These are phyloP conservation scores for Ustilago cynodontis DNA, from an alignment of 1,284 basidiomycete genomes.

Conservation along the genomic window DNA sequence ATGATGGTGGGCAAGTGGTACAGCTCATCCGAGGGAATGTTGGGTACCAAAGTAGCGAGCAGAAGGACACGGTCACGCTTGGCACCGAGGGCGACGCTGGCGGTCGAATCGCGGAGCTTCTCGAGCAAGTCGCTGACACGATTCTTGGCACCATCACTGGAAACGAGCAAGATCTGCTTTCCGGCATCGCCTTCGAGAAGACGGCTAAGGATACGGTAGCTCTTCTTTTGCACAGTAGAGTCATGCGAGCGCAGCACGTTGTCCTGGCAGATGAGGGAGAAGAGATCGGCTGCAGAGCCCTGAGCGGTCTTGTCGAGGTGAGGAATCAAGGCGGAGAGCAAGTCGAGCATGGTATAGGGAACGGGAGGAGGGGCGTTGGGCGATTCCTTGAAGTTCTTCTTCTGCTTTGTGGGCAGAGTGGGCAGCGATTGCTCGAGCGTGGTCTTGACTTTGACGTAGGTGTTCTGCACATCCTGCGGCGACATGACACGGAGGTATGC, in stretches of 20 bases:
- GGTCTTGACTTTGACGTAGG: conserved; percentile 82
- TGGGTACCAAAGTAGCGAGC: conserved; percentile 79
- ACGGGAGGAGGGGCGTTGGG: conserved; percentile 70
- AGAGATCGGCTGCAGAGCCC: conserved; percentile 55
- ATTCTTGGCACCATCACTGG: conserved; percentile 17
- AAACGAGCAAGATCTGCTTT: conserved; percentile 46
- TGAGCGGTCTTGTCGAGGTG: conserved; percentile 48
- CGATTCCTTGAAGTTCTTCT: conserved; percentile 42
- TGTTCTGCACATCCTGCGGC: conserved; percentile 76
- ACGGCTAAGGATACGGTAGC: conserved; percentile 87
- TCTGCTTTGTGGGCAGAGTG: conserved; percentile 46
- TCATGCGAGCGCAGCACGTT: conserved; percentile 75
- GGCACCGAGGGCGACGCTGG: conserved; percentile 81
- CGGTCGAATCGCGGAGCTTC: conserved; percentile 58
- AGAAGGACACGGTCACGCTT: conserved; percentile 87
- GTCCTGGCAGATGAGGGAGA: conserved; percentile 73
- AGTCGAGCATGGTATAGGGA: conserved; percentile 86
- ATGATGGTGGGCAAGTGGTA: conserved; percentile 89
- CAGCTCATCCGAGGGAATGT: conserved; percentile 79
- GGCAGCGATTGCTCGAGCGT: conserved; percentile 82
- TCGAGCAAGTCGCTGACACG: conserved; percentile 55
- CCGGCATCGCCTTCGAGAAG: conserved; percentile 57
- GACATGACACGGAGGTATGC: conserved; percentile 85
- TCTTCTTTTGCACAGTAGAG: conserved; percentile 94
- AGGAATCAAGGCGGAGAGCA: conserved; percentile 87